Conservation (phyloP, 345 rosid species). For the Salix brachista region DNA sequence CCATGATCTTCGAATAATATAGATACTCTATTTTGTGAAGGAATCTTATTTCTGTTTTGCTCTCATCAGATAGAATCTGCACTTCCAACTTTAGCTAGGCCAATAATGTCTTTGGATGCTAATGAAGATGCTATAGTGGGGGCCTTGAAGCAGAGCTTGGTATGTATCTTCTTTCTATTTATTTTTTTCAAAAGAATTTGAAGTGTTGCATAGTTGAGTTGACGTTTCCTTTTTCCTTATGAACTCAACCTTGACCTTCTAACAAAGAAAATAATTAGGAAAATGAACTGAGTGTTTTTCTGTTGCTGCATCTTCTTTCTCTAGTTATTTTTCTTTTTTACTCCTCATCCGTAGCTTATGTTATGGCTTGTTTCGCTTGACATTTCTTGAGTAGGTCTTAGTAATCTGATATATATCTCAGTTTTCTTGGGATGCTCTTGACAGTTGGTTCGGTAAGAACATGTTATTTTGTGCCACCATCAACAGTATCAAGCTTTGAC, state of each 20-base stretch:
- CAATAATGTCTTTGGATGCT: conserved; percentile 97
- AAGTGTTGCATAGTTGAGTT: background rate
- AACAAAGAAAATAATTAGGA: background rate
- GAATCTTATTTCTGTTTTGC: conserved; percentile 15
- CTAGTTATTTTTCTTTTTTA: background rate
- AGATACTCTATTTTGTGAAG: conserved; percentile 1
- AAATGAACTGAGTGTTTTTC: background rate
- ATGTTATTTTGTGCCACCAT: background rate
- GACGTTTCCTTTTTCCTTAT: background rate
- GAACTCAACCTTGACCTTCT: background rate
- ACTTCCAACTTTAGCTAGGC: conserved; percentile 78
- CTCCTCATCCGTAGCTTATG: background rate
- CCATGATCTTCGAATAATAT: background rate
- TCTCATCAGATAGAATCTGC: conserved; percentile 81
- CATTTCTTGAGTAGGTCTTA: background rate
- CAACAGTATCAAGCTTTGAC: background rate
- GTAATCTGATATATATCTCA: background rate
- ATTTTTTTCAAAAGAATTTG: background rate
- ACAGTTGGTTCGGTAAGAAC: background rate
- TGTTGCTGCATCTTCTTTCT: background rate
- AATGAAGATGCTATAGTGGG: conserved; percentile 96
- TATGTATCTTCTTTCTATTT: conserved; percentile 27
- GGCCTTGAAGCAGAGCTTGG: conserved; percentile 89
- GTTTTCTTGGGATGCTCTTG: background rate
- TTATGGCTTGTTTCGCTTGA: background rate